Conservation (phyloP, 2,329 filamentous ascomycete genomes). For the Diaporthe sp. region DNA sequence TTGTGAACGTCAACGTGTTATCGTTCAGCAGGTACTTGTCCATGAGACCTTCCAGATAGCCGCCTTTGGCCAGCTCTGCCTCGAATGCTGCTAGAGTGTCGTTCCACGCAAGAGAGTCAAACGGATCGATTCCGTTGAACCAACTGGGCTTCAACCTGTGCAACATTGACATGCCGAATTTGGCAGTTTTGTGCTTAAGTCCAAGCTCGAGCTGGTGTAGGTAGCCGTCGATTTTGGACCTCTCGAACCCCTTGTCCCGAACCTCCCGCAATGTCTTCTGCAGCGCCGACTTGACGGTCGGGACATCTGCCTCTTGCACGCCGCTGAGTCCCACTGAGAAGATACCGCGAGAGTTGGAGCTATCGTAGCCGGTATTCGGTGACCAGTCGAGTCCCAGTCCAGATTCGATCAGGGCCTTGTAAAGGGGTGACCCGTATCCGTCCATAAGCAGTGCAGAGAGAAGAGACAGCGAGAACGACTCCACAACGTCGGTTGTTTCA, state of each 20-base stretch:
- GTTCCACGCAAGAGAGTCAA: constrained; percentile 92
- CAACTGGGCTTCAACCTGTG: constrained; percentile 90
- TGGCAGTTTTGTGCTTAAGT: constrained; percentile 95
- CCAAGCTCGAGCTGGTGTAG: constrained; percentile 94
- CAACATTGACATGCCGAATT: constrained; percentile 92
- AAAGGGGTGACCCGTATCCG: constrained; percentile 94
- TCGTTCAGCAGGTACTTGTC: constrained; percentile 93
- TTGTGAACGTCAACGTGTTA: constrained; percentile 90
- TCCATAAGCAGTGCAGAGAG: constrained; percentile 89
- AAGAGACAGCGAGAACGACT: constrained; percentile 88
- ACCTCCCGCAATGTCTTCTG: constrained; percentile 78
- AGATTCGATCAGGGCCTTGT: constrained; percentile 87
- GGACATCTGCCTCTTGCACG: constrained; percentile 84
- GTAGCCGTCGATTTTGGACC: constrained; percentile 91
- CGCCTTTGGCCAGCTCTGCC: constrained; percentile 77
- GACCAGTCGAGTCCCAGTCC: constrained; percentile 94
- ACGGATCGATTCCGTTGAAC: constrained; percentile 96
- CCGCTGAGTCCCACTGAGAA: constrained; percentile 94
- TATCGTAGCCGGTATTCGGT: constrained; percentile 93
- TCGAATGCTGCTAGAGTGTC: constrained; percentile 89
- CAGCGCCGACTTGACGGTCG: constrained; percentile 81
- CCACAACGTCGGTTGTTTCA: constrained; percentile 83
- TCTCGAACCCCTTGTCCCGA: constrained; percentile 83
- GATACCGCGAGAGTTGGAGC: constrained; percentile 80
- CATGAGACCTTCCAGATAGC: constrained; percentile 86